Conservation (phyloP, 2,329 filamentous ascomycete genomes). For the Fusarium citri region DNA sequence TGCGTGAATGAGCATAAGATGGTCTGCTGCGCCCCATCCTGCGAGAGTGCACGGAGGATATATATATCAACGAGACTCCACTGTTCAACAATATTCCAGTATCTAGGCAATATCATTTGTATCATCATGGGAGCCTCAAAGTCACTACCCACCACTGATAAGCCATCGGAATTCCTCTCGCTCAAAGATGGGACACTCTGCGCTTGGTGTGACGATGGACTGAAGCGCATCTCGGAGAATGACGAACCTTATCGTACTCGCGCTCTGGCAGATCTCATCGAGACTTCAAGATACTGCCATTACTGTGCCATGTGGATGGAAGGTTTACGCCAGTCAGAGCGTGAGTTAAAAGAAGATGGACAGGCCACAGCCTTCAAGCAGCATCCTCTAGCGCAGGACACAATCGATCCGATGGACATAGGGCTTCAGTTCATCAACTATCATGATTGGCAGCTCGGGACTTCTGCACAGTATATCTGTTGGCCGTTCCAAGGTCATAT, state of each 20-base stretch:
- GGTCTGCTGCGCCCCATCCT: constrained; percentile 10
- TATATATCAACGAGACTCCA: not conserved
- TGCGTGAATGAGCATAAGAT: not conserved
- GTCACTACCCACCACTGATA: accelerated
- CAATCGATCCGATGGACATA: not conserved
- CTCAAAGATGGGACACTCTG: not conserved
- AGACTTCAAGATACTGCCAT: not conserved
- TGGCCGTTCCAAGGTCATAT: not conserved
- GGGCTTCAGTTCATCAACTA: not conserved
- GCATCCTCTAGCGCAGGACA: not conserved
- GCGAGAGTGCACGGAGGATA: not conserved
- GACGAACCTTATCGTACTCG: not conserved
- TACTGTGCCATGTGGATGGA: not conserved
- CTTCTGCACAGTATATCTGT: not conserved
- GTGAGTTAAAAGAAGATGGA: not conserved
- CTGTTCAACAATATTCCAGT: accelerated
- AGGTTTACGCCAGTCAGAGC: not conserved
- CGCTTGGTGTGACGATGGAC: not conserved
- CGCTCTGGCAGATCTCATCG: not conserved
- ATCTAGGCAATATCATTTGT: accelerated
- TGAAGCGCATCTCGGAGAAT: not conserved
- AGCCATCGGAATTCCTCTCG: not conserved
- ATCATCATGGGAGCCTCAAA: not conserved
- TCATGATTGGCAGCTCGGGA: not conserved
- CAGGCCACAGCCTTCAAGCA: not conserved